Conservation (phyloP, 2,329 filamentous ascomycete genomes). For the Fusarium devonianum region DNA sequence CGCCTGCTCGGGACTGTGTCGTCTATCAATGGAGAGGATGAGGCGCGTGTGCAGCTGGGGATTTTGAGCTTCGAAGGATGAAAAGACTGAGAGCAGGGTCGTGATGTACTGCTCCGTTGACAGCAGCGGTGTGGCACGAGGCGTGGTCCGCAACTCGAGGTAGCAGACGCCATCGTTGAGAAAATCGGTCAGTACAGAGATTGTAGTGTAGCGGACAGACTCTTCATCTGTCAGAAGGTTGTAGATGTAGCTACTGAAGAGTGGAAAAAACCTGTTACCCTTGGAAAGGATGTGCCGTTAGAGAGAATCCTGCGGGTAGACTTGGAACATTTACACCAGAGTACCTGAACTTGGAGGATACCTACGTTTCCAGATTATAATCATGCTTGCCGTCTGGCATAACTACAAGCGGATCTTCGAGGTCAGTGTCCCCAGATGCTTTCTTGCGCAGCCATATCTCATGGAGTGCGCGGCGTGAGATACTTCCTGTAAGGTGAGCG, state of each 20-base stretch:
- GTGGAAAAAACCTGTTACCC: constrained; percentile 71
- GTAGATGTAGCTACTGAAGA: constrained; percentile 84
- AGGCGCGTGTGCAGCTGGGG: constrained; percentile 65
- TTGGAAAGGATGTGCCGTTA: background rate
- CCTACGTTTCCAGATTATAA: constrained; percentile 72
- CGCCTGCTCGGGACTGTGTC: constrained; percentile 66
- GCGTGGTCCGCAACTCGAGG: constrained; percentile 82
- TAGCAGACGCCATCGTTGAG: constrained; percentile 75
- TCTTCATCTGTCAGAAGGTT: constrained; percentile 70
- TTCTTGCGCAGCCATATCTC: constrained; percentile 74
- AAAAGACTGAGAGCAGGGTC: constrained; percentile 71
- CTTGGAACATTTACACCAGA: too few species aligned
- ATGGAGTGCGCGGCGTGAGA: constrained; percentile 75
- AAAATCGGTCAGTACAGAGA: constrained; percentile 71
- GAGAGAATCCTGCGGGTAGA: too few species aligned
- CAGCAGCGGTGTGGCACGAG: constrained; percentile 66
- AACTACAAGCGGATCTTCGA: constrained; percentile 72
- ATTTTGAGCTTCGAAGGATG: constrained; percentile 53
- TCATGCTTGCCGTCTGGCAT: constrained; percentile 77
- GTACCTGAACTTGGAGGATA: constrained; percentile 16
- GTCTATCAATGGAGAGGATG: constrained; percentile 78
- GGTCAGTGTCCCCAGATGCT: constrained; percentile 56
- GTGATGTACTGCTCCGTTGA: constrained; percentile 70
- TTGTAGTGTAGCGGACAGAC: constrained; percentile 68
- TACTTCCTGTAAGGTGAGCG: constrained; percentile 81